Base-by-base conservation (phyloP, 2,329 filamentous ascomycete genomes). In the Rhynchosporium agropyri region DNA sequence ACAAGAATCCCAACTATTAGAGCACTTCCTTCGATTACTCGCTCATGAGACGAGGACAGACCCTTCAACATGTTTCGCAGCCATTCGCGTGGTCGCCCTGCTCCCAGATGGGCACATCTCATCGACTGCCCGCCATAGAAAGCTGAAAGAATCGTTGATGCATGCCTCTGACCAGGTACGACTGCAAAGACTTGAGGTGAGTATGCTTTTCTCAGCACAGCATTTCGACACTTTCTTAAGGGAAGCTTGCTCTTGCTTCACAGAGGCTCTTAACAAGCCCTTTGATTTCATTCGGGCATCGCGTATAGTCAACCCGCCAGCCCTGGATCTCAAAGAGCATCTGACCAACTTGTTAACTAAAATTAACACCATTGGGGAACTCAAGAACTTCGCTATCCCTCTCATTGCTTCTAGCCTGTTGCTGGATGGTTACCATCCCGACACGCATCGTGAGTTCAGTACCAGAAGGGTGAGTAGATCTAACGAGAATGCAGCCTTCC, bases 401-500 rank as follows among this genome's bases (percentile, higher is more conserved):
- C 48, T 50, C 7, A 50, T 50, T 50, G 10, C 48, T 50, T 50
- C 28, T 50, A 50, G 48, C 48, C 12, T 50, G 15, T 50, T 50
- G 10, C 10, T 50, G 7, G 28, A 50, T 13, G 12, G 28, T 50
- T 50, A 50, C 10, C 12, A 50, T 33, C 28, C 28, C 7, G 10
- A 50, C 28, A 50, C 13, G 10, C 7, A 50, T 50, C 7, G 12
- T 50, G 28, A 50, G 28, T 50, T 50, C 10, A 33, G 5, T 50
- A 7, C 10, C 3, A 50, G 10, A 50, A 50, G 28, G 48, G 48
- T 50, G 28, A 50, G 10, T 50, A 50, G 10, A 50, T 50, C 10
- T 50, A 50, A 50, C 28, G 28, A 50, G 10, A 50, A 50, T 33
- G 15, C 7, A 50, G 48, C 29, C 48, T 50, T 50, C 48, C 48